Percentiles rank a stretch among this genome's conserved stretches.
These are phyloP conservation scores for Crithidia brevicula DNA, from an alignment of 208 protist species.

Conservation along the genomic window DNA sequence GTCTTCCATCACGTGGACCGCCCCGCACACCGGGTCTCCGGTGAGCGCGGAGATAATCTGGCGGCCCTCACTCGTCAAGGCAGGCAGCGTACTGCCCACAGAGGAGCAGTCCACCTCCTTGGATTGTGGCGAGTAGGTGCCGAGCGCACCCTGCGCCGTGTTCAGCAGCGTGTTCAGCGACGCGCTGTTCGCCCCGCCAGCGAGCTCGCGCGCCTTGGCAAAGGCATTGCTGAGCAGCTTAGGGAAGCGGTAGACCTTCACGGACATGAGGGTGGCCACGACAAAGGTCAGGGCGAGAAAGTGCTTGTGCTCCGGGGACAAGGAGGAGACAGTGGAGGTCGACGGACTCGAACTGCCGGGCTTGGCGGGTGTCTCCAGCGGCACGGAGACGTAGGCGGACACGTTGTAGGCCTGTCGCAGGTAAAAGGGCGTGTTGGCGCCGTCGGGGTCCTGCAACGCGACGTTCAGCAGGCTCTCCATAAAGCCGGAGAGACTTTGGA, in stretches of 20 bases:
- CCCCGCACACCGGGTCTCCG: constrained; percentile 47
- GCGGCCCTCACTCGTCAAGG: constrained; percentile 48
- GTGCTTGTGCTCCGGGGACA: constrained; percentile 53
- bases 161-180: constrained; percentile 53
- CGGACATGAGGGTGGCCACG: constrained; percentile 75
- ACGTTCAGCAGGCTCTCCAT: constrained; percentile 78
- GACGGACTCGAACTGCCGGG: constrained; percentile 3
- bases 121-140: constrained; percentile 80
- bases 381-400: constrained; percentile 76
- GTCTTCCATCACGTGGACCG: constrained; percentile 71
- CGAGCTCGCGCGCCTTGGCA: constrained; percentile 70
- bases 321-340: constrained; percentile 9
- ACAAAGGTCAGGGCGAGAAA: constrained; percentile 74
- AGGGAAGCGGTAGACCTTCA: constrained; percentile 90
- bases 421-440: constrained; percentile 77
- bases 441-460: constrained; percentile 78
- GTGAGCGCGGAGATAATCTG: constrained; percentile 65
- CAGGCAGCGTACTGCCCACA: constrained; percentile 47
- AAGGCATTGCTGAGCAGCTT: constrained; percentile 75
- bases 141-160: constrained; percentile 60
- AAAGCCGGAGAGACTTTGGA: constrained; percentile 81
- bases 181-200: constrained; percentile 37
- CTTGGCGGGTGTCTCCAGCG: constrained; percentile 36
- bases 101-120: constrained; percentile 61
- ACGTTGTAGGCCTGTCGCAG: constrained; percentile 81